Percentiles rank a stretch among this genome's conserved stretches.
Conservation (phyloP, 441 rosid genomes). For the Gossypium schwendimanii region DNA sequence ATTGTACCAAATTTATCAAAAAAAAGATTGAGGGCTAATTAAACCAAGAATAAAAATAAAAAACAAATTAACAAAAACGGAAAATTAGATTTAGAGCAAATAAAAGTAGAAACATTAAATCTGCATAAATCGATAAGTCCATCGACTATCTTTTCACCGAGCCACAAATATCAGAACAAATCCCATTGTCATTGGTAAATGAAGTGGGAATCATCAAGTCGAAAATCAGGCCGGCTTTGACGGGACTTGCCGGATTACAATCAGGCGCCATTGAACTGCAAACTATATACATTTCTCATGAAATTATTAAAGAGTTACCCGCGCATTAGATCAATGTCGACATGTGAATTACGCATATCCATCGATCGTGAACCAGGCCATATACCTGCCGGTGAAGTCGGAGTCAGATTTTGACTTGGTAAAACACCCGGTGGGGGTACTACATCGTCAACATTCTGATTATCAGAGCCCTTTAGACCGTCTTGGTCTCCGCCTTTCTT, state of each 20-base stretch:
- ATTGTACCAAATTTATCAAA: no score
- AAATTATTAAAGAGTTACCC: constrained; percentile 37
- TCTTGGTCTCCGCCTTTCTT: constrained; percentile 46
- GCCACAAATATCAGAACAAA: constrained; percentile 27
- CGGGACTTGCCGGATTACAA: no score
- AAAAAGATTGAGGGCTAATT: no score
- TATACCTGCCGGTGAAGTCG: constrained; percentile 42
- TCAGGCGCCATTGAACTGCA: constrained; percentile 8
- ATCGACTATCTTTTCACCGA: constrained; percentile 8
- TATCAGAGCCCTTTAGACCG: constrained; percentile 37
- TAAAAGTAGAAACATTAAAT: background rate
- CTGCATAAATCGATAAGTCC: no score
- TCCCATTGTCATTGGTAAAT: constrained; percentile 21
- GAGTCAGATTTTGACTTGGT: constrained; percentile 52
- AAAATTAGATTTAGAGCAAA: background rate
- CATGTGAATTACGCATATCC: constrained; percentile 58
- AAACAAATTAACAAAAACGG: no score
- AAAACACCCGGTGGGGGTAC: constrained; percentile 37
- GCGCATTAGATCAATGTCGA: constrained; percentile 86
- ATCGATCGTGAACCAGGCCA: constrained; percentile 68
- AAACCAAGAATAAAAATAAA: no score
- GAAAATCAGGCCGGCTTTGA: constrained; percentile 15
- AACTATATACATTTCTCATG: constrained; percentile 32
- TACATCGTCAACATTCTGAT: constrained; percentile 36
- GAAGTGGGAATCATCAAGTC: constrained; percentile 13